Percentiles rank a stretch among this genome's conserved stretches.
These are phyloP conservation scores for Castanea crenata DNA, from an alignment of 306 rosid genomes.

Conservation along the genomic window DNA sequence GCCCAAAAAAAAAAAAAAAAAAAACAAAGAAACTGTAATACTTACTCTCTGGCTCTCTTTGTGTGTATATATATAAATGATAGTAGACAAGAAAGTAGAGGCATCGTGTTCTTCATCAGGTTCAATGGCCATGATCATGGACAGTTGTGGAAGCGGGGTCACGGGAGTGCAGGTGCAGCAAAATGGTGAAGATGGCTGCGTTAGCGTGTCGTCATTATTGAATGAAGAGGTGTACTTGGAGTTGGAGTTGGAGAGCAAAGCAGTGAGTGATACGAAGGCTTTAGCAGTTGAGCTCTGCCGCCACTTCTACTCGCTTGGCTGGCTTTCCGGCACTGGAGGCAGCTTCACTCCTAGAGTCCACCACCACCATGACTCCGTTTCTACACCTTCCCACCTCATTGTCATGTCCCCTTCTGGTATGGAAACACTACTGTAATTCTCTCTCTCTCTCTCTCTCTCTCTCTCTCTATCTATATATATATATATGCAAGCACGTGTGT, in stretches of 20 bases:
- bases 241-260: constrained; percentile 41
- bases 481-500: too few relatives aligned
- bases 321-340: constrained; percentile 97
- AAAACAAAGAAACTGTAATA: background rate
- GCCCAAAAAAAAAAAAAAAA: too few relatives aligned
- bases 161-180: background rate
- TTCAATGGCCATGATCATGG: background rate
- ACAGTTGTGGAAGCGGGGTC: background rate
- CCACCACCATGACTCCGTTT: constrained; percentile 72
- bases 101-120: background rate
- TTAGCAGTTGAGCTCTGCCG: constrained; percentile 85
- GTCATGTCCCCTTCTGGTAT: constrained; percentile 89
- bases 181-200: too few relatives aligned
- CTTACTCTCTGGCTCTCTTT: background rate
- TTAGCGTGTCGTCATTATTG: too few relatives aligned
- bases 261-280: constrained; percentile 66
- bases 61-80: too few relatives aligned
- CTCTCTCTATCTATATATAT: background rate
- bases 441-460: background rate
- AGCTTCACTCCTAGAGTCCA: constrained; percentile 82
- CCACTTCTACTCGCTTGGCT: constrained; percentile 82
- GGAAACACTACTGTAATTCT: background rate
- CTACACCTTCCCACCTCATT: constrained; percentile 66
- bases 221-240: too few relatives aligned
- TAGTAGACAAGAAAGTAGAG: background rate